Evolutionary conservation across 768 basidiomycete genomes (phyloP), one percentile per base, ranked within the genome.

Genomic region (Rhizopogon roseolus): DNA sequence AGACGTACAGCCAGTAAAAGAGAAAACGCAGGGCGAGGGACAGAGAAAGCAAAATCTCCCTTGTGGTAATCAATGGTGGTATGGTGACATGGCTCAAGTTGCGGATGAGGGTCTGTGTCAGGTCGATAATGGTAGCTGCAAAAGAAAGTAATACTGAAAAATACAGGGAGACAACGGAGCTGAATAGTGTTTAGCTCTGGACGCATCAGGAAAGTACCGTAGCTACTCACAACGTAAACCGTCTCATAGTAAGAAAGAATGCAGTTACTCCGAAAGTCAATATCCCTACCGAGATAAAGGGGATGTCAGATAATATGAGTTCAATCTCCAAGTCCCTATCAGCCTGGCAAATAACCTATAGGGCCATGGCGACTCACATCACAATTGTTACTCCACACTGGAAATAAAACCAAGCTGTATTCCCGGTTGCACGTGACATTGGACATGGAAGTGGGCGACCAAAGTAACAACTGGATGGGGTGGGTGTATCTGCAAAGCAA

Each of bases 1-100:
- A 77, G 40, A 85, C 82, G 55, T 84, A 80, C 38, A 69, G 69
- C 89, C 89, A 91, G 57, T 82, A 82, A 62, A 83, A 89, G 14
- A 90, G 62, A 61, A 82, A 82, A 37, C 84, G 77, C 41, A 81
- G 69, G 5, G 82, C 83, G 41, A 78, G 64, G 9, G 86, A 80
- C 19, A 88, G 59, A 10, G 82, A 73, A 54, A 84, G 73, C 46
- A 77, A 70, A 28, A 84, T 69, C 64, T 90, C 89, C 37, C 87
- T 81, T 5, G 78, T 67, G 49, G 72, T 74, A 32, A 80, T 67
- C 37, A 83, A 27, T 27, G 71, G 13, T 69, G 74, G 36, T 38
- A 39, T 55, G n/a, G 42, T 39, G 65, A 43, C 59, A 49, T 64
- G 56, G 13, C 61, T 61, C 37, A 65, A 60, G 4, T 75, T 76